Base-by-base conservation (phyloP, 352 stramenopile genomes). In the Phytophthora pinifolia region DNA sequence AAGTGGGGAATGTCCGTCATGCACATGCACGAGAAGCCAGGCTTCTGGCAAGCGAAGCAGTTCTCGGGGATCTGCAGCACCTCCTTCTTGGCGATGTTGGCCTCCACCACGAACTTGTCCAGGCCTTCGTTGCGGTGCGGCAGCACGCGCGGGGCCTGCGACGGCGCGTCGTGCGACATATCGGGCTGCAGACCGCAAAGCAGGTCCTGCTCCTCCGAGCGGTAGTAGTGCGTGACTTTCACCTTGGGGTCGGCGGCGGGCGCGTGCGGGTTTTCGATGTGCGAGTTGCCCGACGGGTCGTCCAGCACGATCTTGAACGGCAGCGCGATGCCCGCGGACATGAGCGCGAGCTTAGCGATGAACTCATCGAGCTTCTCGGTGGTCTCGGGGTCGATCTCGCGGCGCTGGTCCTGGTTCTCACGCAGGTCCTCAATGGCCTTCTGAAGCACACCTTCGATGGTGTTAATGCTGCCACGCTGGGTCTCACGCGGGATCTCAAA, bases 1-100 rank as follows among this genome's bases (percentile, higher is more conserved):
- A 98, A 98, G 62, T 97, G 91, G 29, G 93, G 93, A 64, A 98
- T 96, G 62, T 97, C 74, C n/a, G 86, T 96, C 39, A 97, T 73
- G 60, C 89, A 98, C 79, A 97, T 97, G 35, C 76, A 78, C 17
- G 86, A 94, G 49, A 88, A 70, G 12, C 83, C 76, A 8, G 72
- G 63, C 17, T 62, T 59, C 33, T 69, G 60, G 59, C 93, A 98
- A 30, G 79, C 65, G 27, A 89, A 87, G 58, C 93, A 98, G 54
- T 80, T 50, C 1, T 70, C 67, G 10, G 85, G 68, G 64, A 98
- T 94, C 59, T 83, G 81, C 29, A 97, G 86, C 13, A 94, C 78
- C 56, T 96, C 75, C 62, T 83, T 72, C 53, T 91, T 84, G 14
- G 70, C 70, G 48, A 85, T 86, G 37, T 83, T 85, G 9, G 66